Base-by-base conservation (phyloP, 192 early-diverging fungal genomes). In the Umbelopsis vinacea region DNA sequence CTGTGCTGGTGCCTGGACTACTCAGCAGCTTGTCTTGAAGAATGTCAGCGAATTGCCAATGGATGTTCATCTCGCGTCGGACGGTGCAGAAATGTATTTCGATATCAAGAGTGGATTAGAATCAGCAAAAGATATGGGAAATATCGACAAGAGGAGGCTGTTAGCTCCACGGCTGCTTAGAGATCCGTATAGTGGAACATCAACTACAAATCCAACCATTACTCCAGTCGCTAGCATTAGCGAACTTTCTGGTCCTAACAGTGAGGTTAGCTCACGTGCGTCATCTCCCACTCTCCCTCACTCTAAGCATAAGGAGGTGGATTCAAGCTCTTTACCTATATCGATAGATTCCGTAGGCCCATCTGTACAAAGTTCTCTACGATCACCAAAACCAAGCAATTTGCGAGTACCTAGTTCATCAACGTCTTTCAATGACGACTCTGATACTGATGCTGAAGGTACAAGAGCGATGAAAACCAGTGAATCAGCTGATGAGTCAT, bases 1-100 rank as follows among this genome's bases (percentile, higher is more conserved):
- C 75, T 90, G 87, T 71, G 92, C 94, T 46, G 96, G 96, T n/a
- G 73, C 84, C n/a, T 93, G 94, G 92, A 90, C 89, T 23, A 88
- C 88, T 67, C 88, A 93, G 73, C 86, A 91, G 47, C 79, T 98
- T 6, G 82, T 91, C 1, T 77, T 99, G 37, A 91, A 88, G 38
- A 99, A 97, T 75, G 82, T 95, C 21, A 87, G 91, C 46, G 92
- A 93, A 12, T 67, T 77, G 10, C 85, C 91, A 0, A 78, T 97
- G 4, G 93, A 94, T 33, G 84, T 99, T 50, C 86, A 86, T 43
- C 92, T 98, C 60, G 82, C 72, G 50, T 82, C 82, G 33, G 87
- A 88, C 43, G 82, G 81, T 17, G 87, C 88, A 12, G 87, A 90
- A 37, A 80, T 87, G 17, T 72, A 81, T n/a, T 88, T 86, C 76